Conservation (phyloP, 139 green algal genomes). For the Ettlia oleoabundans region DNA sequence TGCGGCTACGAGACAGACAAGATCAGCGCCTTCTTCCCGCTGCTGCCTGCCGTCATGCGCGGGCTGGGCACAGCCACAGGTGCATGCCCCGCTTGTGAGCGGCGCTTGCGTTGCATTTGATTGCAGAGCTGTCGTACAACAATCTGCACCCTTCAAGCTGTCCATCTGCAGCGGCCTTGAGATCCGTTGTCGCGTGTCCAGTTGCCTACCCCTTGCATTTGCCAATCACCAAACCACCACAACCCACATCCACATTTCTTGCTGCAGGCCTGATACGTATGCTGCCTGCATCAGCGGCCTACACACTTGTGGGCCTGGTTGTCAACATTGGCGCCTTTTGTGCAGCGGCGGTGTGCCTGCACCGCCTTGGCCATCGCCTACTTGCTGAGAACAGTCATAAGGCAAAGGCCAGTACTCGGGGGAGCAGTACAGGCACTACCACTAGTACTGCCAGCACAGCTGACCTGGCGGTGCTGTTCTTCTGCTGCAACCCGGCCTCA, state of each 20-base stretch:
- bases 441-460: constrained; percentile 28
- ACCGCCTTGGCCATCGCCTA: constrained; percentile 27
- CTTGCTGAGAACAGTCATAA: background rate
- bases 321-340: constrained; percentile 55
- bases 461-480: constrained; percentile 68
- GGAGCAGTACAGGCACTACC: background rate
- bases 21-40: constrained; percentile 91
- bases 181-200: no score
- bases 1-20: constrained; percentile 94
- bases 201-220: no score
- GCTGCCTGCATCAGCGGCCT: background rate
- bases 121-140: no score
- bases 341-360: constrained; percentile 31
- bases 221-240: no score
- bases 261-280: background rate
- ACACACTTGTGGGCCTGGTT: constrained; percentile 37
- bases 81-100: no score
- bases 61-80: background rate
- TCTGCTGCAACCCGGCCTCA: constrained; percentile 78
- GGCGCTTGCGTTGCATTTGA: no score
- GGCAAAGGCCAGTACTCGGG: background rate
- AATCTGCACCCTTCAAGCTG: no score
- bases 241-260: no score
- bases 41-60: constrained; percentile 65
- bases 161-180: no score